Conservation (phyloP, 2,329 filamentous ascomycete genomes). For the Venturia aucupariae region DNA sequence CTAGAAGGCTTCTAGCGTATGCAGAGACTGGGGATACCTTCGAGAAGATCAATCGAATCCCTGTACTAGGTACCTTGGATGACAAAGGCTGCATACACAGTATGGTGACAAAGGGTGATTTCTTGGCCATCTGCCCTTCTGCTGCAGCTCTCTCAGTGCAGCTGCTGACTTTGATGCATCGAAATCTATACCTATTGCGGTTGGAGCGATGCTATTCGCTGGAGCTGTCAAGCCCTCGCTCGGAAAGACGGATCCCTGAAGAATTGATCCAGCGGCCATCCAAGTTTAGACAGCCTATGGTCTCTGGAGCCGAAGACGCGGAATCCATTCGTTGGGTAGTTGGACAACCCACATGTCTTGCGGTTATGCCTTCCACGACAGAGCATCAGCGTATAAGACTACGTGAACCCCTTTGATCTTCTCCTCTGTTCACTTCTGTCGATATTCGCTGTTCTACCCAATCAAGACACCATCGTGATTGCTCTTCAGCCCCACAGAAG, state of each 20-base stretch:
- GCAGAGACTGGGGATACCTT: neutral
- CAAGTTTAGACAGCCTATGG: slow-evolving; percentile 4
- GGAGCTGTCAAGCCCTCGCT: neutral
- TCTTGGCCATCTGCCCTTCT: neutral
- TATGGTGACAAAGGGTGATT: neutral
- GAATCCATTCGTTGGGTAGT: neutral
- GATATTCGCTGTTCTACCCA: neutral
- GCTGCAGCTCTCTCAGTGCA: neutral
- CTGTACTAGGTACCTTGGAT: slow-evolving; percentile 5
- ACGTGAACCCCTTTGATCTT: neutral
- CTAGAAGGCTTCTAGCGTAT: neutral
- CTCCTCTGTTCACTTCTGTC: neutral
- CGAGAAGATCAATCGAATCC: slow-evolving; percentile 3
- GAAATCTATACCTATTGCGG: slow-evolving; percentile 2
- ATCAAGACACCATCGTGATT: neutral
- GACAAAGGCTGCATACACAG: slow-evolving; percentile 8
- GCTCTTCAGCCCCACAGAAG: neutral
- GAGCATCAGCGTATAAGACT: neutral
- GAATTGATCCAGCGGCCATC: neutral
- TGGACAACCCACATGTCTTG: slow-evolving; percentile 6
- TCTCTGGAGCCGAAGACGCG: slow-evolving; percentile 1
- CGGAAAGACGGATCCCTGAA: slow-evolving; percentile 8
- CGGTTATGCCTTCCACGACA: neutral
- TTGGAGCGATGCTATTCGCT: slow-evolving; percentile 3
- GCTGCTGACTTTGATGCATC: slow-evolving; percentile 8